A percentile compares a stretch with the other conserved stretches of the same genome.
Conservation (phyloP, 176 grass and related monocot species). For the Puya raimondii region DNA sequence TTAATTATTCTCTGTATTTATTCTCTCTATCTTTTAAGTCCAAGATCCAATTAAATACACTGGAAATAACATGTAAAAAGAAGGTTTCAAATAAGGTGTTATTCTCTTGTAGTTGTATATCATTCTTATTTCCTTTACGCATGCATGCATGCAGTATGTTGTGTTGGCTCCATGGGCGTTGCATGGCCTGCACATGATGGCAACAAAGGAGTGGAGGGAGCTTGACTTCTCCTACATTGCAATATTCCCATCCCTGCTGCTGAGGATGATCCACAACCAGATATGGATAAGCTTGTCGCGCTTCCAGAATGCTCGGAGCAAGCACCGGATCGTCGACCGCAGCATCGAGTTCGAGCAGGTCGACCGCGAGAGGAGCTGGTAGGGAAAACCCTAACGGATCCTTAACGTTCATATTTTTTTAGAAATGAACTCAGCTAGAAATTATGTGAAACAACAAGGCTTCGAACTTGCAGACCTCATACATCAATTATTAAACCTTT, state of each 20-base stretch:
- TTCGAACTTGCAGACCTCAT: too few species aligned
- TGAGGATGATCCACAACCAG: slow-evolving; percentile 64
- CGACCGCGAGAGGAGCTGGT: slow-evolving; percentile 85
- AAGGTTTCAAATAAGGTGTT: too few species aligned
- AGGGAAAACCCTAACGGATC: neutral
- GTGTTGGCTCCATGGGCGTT: slow-evolving; percentile 57
- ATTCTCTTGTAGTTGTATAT: too few species aligned
- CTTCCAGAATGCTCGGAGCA: slow-evolving; percentile 69
- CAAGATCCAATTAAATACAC: too few species aligned
- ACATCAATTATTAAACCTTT: too few species aligned
- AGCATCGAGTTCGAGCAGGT: slow-evolving; percentile 90
- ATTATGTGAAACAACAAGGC: too few species aligned
- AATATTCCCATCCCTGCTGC: slow-evolving; percentile 43
- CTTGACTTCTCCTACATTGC: slow-evolving; percentile 21
- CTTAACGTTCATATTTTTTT: too few species aligned
- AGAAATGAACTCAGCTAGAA: too few species aligned
- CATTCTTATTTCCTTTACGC: neutral
- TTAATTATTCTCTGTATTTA: too few species aligned
- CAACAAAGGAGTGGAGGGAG: slow-evolving; percentile 36
- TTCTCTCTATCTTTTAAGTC: too few species aligned
- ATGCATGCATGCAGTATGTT: slow-evolving; percentile 35
- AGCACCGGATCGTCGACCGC: slow-evolving; percentile 53
- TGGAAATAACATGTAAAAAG: too few species aligned
- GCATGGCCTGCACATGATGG: slow-evolving; percentile 27
- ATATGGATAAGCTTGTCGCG: slow-evolving; percentile 63